Conservation (phyloP, 2,329 filamentous ascomycete genomes). For the Diaporthe ampelina region DNA sequence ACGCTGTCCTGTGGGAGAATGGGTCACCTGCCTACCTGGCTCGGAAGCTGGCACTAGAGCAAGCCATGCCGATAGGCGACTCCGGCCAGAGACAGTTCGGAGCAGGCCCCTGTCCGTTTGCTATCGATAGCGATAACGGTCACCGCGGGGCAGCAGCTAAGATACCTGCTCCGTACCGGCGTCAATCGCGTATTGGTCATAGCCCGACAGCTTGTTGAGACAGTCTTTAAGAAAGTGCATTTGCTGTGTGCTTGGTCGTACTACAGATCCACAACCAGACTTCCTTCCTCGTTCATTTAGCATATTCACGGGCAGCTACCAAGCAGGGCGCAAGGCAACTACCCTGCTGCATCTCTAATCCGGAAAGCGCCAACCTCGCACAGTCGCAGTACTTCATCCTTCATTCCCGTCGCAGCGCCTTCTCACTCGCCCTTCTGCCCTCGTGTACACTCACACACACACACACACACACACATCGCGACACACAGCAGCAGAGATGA, state of each 20-base stretch:
- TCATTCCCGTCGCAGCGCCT: not conserved
- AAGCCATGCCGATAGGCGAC: not conserved
- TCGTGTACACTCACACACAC: not conserved
- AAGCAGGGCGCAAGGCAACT: not conserved
- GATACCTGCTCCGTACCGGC: conserved; percentile 15
- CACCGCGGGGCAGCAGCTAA: conserved; percentile 14
- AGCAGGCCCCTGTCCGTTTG: conserved; percentile 1
- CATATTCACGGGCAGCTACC: not conserved
- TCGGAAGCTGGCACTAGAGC: too few relatives aligned
- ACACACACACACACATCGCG: not conserved
- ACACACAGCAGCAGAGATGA: conserved; percentile 42
- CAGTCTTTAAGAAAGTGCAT: not conserved
- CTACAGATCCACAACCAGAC: not conserved
- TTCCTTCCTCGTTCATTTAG: not conserved
- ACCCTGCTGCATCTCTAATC: not conserved
- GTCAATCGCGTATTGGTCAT: not conserved
- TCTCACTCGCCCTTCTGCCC: not conserved
- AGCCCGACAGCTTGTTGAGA: not conserved
- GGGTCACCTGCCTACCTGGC: too few relatives aligned
- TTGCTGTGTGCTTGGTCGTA: too few relatives aligned
- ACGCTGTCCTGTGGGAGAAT: too few relatives aligned
- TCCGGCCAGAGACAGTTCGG: not conserved
- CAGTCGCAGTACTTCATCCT: not conserved
- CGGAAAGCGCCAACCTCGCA: not conserved
- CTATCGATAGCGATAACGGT: conserved; percentile 24